These are phyloP conservation scores for Phytophthora fragariaefolia DNA, from an alignment of 352 stramenopile species.

Conservation along the genomic window DNA sequence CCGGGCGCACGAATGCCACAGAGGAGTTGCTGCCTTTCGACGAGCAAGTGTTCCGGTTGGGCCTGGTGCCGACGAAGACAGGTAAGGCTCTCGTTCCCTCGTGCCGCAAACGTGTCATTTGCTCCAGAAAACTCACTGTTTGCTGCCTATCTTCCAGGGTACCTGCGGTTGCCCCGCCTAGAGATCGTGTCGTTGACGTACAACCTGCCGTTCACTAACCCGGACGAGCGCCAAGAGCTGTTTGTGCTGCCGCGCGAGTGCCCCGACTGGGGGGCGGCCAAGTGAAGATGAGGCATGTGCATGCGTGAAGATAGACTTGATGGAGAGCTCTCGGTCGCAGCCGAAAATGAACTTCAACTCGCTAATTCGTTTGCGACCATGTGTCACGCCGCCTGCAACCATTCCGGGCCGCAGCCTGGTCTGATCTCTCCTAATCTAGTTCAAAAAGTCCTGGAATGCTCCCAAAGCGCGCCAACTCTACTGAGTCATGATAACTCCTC, in stretches of 20 bases:
- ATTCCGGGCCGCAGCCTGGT: background rate
- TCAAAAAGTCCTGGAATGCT: too few relatives aligned
- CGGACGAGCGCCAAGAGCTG: slow-evolving; percentile 74
- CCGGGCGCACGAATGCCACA: slow-evolving; percentile 73
- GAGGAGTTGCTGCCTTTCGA: slow-evolving; percentile 80
- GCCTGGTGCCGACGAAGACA: slow-evolving; percentile 79
- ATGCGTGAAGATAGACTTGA: slow-evolving; percentile 29
- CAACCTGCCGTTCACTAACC: slow-evolving; percentile 65
- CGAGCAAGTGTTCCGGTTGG: slow-evolving; percentile 67
- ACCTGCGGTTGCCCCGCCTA: slow-evolving; percentile 69
- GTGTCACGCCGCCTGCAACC: background rate
- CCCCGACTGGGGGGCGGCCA: slow-evolving; percentile 48
- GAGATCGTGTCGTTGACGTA: slow-evolving; percentile 82
- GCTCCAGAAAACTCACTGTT: slow-evolving; percentile 15
- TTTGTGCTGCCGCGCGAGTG: slow-evolving; percentile 77
- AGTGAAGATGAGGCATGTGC: slow-evolving; percentile 10
- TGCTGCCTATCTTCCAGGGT: slow-evolving; percentile 43
- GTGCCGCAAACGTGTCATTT: too few relatives aligned
- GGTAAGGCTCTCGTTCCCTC: too few relatives aligned
- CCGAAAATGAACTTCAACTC: slow-evolving; percentile 25
- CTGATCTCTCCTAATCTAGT: too few relatives aligned
- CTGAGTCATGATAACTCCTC: too few relatives aligned
- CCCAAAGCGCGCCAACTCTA: too few relatives aligned
- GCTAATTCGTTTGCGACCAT: background rate
- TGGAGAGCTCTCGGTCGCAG: slow-evolving; percentile 22